Percentiles rank a stretch among this genome's conserved stretches.
Conservation (phyloP, 2,329 filamentous ascomycete genomes). For the Neurospora crassa region DNA sequence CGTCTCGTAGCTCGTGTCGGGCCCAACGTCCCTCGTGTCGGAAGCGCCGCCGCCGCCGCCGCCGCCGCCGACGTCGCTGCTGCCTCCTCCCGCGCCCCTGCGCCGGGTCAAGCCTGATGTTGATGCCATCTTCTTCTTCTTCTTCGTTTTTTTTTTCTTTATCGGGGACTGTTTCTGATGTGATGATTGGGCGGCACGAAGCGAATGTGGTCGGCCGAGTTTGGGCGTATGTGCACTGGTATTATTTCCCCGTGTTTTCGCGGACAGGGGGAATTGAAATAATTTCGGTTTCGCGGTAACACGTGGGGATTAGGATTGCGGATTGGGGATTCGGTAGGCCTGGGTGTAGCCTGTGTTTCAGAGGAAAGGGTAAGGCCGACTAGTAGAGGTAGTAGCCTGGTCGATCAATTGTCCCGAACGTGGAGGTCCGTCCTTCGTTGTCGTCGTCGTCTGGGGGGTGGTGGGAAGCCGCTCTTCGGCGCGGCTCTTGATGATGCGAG, state of each 20-base stretch:
- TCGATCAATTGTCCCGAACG: neutral
- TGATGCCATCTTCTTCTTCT: neutral
- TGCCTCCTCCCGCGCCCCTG: conserved; percentile 46
- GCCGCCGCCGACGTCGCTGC: neutral
- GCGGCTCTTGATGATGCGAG: neutral
- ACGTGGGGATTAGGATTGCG: neutral
- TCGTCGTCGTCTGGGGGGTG: neutral
- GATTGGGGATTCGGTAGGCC: neutral
- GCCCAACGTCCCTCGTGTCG: conserved; percentile 36
- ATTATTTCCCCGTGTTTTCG: neutral
- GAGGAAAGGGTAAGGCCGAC: neutral
- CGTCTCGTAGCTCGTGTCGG: conserved; percentile 80
- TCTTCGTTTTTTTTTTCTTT: neutral
- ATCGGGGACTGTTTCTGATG: neutral
- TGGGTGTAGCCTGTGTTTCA: neutral
- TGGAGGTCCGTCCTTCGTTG: neutral
- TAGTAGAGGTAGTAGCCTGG: neutral
- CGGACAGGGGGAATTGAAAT: neutral
- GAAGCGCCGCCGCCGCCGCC: neutral
- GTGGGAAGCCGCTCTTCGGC: neutral
- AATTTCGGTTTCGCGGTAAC: neutral
- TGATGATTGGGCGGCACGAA: neutral
- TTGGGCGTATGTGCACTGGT: neutral
- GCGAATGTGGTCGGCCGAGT: neutral
- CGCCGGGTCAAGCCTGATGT: conserved; percentile 51